Percentiles rank a stretch among this genome's conserved stretches.
Conservation (phyloP, 2,329 filamentous ascomycete genomes). For the Lojkania enalia region DNA sequence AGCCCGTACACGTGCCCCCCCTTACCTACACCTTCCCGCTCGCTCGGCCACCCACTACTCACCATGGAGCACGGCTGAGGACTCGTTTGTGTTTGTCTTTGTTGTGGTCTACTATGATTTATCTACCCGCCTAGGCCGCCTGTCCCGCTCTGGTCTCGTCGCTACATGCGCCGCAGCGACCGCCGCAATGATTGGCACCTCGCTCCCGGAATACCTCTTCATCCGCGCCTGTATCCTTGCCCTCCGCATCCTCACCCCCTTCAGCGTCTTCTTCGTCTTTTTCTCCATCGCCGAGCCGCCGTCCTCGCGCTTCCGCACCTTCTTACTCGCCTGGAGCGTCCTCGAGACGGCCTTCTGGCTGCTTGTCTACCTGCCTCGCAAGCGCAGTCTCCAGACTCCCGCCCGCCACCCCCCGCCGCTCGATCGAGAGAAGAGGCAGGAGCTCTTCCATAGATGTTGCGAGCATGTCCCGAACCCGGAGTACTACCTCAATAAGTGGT, state of each 20-base stretch:
- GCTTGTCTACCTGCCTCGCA: slow-evolving; percentile 57
- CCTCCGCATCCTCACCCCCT: slow-evolving; percentile 55
- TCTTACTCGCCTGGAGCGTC: slow-evolving; percentile 50
- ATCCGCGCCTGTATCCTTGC: slow-evolving; percentile 55
- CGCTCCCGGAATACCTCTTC: slow-evolving; percentile 45
- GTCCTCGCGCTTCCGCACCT: slow-evolving; percentile 27
- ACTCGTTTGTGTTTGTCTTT: no score
- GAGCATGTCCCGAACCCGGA: slow-evolving; percentile 59
- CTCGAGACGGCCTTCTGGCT: slow-evolving; percentile 61
- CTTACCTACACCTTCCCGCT: not conserved
- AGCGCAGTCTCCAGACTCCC: slow-evolving; percentile 55
- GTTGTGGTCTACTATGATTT: not conserved
- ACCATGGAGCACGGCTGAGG: slow-evolving; percentile 6
- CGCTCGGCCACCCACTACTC: slow-evolving; percentile 3
- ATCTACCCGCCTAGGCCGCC: not conserved
- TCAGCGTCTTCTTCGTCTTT: slow-evolving; percentile 53
- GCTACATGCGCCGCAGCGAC: not conserved
- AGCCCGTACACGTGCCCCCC: not conserved
- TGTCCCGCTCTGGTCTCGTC: no score
- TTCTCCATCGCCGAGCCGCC: slow-evolving; percentile 40
- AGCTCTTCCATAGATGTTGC: slow-evolving; percentile 61
- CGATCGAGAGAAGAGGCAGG: slow-evolving; percentile 53
- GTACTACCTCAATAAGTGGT: slow-evolving; percentile 66
- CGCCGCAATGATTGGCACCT: slow-evolving; percentile 46
- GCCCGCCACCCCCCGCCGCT: slow-evolving; percentile 55